Percentiles rank a stretch among this genome's conserved stretches.
phyloP scores from a whole-genome alignment of 2,329 filamentous ascomycete species.

The Botrytis tulipae region DNA sequence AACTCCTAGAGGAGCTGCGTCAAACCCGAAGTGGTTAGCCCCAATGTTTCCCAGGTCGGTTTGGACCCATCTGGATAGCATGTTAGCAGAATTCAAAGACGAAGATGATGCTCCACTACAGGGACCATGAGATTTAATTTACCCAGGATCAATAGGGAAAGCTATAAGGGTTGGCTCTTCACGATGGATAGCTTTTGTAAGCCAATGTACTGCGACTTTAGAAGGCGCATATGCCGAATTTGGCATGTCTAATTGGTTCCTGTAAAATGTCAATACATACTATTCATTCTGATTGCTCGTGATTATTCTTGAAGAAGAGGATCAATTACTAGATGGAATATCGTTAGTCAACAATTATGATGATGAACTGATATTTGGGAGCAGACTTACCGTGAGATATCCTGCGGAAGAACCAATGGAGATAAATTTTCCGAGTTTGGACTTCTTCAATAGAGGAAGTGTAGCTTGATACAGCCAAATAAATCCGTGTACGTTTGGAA shows the following conservation, averaged over 20 bases:
- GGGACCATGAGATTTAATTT: background rate
- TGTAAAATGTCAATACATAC: background rate
- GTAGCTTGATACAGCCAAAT: background rate
- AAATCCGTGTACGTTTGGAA: background rate
- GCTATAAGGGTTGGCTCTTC: background rate
- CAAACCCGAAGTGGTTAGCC: constrained; percentile 25
- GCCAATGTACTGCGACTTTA: background rate
- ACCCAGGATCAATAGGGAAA: background rate
- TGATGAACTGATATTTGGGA: background rate
- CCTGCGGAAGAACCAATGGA: background rate
- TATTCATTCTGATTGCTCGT: background rate
- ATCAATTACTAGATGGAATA: background rate
- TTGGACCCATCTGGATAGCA: constrained; percentile 34
- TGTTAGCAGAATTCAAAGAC: background rate
- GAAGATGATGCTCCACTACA: background rate
- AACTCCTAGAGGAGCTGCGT: constrained; percentile 21
- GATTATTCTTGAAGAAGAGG: background rate
- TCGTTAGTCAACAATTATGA: background rate
- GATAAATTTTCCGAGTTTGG: background rate
- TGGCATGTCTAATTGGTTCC: background rate
- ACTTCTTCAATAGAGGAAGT: background rate
- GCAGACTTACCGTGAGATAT: background rate
- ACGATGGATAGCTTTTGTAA: background rate
- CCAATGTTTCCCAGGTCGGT: constrained; percentile 30
- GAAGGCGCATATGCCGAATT: background rate